phyloP scores from a whole-genome alignment of 768 basidiomycete genomes.

The Pisolithus marmoratus region DNA sequence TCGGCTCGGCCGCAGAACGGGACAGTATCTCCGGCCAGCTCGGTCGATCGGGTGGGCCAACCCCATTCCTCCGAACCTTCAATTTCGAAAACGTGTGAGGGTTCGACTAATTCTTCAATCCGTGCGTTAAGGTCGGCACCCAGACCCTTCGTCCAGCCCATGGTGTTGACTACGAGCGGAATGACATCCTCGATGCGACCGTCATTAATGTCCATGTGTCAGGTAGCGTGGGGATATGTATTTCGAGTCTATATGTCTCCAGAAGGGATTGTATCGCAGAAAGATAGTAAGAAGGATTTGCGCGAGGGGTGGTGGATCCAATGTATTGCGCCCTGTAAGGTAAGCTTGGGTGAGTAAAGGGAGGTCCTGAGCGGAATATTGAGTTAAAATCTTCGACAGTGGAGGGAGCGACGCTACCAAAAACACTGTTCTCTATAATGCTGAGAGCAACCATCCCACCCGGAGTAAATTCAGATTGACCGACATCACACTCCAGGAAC shows the following conservation, averaged over 20 bases:
- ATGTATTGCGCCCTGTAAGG: conserved; percentile 77
- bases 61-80: conserved; percentile 16
- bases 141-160: conserved; percentile 95
- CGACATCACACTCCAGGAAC: conserved; percentile 87
- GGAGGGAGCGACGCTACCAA: conserved; percentile 45
- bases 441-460: conserved; percentile 81
- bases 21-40: background rate
- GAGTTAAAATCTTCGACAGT: background rate
- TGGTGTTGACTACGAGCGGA: conserved; percentile 90
- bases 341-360: conserved; percentile 76
- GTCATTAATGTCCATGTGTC: conserved; percentile 26
- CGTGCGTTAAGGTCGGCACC: conserved; percentile 71
- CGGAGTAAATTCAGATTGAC: conserved; percentile 91
- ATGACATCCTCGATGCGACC: conserved; percentile 49
- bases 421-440: conserved; percentile 56
- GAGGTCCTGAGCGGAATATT: conserved; percentile 51
- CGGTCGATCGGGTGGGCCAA: conserved; percentile 12
- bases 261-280: conserved; percentile 60
- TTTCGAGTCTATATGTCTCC: conserved; percentile 61
- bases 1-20: conserved; percentile 1
- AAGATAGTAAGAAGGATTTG: conserved; percentile 73
- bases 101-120: conserved; percentile 61
- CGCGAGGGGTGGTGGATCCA: conserved; percentile 71
- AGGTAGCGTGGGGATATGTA: conserved; percentile 43
- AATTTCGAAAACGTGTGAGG: conserved; percentile 34